phyloP scores from a whole-genome alignment of 495 filamentous ascomycete species.

The Lentithecium fluviatile region DNA sequence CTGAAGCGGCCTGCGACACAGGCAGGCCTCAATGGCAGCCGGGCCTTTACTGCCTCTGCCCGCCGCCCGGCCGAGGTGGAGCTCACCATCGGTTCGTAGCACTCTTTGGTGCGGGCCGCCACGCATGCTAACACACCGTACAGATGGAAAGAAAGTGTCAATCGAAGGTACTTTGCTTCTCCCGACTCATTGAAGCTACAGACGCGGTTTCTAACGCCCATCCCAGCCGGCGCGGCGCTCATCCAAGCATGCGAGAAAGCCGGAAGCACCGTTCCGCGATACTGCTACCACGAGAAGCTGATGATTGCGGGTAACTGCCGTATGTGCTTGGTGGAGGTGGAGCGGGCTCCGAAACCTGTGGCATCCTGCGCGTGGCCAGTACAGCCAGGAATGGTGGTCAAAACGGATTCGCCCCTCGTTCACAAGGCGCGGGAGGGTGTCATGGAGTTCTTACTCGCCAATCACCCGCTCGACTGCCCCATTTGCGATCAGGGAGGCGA shows the following conservation, averaged over 20 bases:
- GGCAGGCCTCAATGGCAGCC: slow-evolving; percentile 58
- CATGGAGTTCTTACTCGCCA: slow-evolving; percentile 97
- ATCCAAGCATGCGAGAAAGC: slow-evolving; percentile 99
- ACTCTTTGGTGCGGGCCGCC: slow-evolving; percentile 20
- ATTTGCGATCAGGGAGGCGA: slow-evolving; percentile 99
- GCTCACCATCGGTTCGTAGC: slow-evolving; percentile 80
- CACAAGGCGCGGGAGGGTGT: slow-evolving; percentile 98
- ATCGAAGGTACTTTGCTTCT: slow-evolving; percentile 71
- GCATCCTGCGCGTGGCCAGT: slow-evolving; percentile 99
- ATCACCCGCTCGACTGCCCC: slow-evolving; percentile 94
- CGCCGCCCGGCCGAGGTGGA: slow-evolving; percentile 82
- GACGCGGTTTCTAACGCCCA: slow-evolving; percentile 30
- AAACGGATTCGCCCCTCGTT: slow-evolving; percentile 90
- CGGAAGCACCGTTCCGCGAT: slow-evolving; percentile 88
- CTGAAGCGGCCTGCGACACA: slow-evolving; percentile 74
- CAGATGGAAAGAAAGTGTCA: slow-evolving; percentile 92
- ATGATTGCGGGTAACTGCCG: slow-evolving; percentile 99
- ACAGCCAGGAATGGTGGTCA: slow-evolving; percentile 97
- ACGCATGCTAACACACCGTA: slow-evolving; percentile 40
- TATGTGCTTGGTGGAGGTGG: slow-evolving; percentile 99
- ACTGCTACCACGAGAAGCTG: slow-evolving; percentile 99
- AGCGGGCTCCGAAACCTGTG: slow-evolving; percentile 90
- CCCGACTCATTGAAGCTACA: slow-evolving; percentile 40
- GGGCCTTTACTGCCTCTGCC: slow-evolving; percentile 72
- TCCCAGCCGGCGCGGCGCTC: slow-evolving; percentile 77